A percentile compares a stretch with the other conserved stretches of the same genome.
These are phyloP conservation scores for Anisodus tanguticus DNA, from an alignment of 257 asterid genomes.

Conservation along the genomic window DNA sequence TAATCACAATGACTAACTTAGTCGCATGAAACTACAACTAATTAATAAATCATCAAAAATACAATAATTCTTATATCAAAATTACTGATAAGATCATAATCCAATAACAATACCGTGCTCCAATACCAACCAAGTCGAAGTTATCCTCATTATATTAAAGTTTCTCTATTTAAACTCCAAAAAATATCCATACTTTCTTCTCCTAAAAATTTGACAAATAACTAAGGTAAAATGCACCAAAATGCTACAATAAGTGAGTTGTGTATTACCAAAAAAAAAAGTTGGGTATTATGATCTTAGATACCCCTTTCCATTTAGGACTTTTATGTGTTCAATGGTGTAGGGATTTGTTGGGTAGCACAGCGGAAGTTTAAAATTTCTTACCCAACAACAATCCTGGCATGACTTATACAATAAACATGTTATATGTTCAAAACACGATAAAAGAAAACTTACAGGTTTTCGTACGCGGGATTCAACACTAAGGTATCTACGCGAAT, in stretches of 20 bases:
- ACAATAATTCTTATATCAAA: not conserved
- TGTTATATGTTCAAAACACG: no score
- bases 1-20: conserved; percentile 3
- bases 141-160: not conserved
- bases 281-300: no score
- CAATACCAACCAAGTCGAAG: not conserved
- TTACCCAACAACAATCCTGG: no score
- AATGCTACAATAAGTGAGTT: not conserved
- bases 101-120: not conserved
- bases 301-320: no score
- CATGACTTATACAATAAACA: no score
- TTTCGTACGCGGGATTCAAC: no score
- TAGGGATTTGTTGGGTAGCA: no score
- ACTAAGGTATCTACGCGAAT: no score
- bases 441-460: no score
- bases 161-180: not conserved
- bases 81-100: not conserved
- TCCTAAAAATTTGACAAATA: not conserved
- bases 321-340: no score
- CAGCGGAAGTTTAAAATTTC: no score
- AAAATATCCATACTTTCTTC: not conserved
- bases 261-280: not conserved
- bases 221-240: not conserved
- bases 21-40: not conserved
- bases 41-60: not conserved